These are phyloP conservation scores for Pulchroboletus neoregius DNA, from an alignment of 1,284 basidiomycete species.

Conservation along the genomic window DNA sequence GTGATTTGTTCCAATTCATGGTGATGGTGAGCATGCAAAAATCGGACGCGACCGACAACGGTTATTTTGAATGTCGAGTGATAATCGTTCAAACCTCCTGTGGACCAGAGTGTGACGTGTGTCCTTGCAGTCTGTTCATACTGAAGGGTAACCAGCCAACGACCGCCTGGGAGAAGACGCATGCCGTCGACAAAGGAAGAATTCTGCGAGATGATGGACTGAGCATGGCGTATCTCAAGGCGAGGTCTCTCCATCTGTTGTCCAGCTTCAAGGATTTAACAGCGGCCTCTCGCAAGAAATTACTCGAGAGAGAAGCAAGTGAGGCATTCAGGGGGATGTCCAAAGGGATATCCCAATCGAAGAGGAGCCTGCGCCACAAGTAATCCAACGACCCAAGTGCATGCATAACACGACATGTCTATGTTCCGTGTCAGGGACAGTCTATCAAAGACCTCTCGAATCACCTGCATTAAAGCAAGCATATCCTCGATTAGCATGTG, in stretches of 20 bases:
- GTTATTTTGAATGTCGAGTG: constrained; percentile 11
- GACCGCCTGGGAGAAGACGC: constrained; percentile 25
- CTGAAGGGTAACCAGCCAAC: constrained; percentile 21
- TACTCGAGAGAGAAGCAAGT: constrained; percentile 28
- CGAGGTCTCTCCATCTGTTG: constrained; percentile 44
- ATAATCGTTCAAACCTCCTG: constrained; percentile 1
- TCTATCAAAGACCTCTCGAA: constrained; percentile 4
- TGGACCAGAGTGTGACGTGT: constrained; percentile 24
- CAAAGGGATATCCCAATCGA: constrained; percentile 31
- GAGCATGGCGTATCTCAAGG: constrained; percentile 36
- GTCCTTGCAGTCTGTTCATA: constrained; percentile 16
- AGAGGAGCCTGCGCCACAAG: constrained; percentile 22
- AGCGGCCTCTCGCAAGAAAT: constrained; percentile 35
- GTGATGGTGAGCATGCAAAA: constrained; percentile 19
- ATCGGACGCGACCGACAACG: constrained; percentile 20
- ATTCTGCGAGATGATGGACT: constrained; percentile 29
- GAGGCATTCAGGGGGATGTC: constrained; percentile 33
- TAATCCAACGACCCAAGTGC: constrained; percentile 30
- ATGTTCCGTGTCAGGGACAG: constrained; percentile 27
- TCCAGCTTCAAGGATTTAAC: constrained; percentile 48
- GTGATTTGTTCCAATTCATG: constrained; percentile 13
- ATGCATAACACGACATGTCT: constrained; percentile 56
- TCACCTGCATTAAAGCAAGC: constrained; percentile 48
- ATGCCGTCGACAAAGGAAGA: constrained; percentile 24
- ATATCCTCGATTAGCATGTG: constrained; percentile 40